Base-by-base conservation (phyloP, 306 rosid genomes). In the Vicia villosa region DNA sequence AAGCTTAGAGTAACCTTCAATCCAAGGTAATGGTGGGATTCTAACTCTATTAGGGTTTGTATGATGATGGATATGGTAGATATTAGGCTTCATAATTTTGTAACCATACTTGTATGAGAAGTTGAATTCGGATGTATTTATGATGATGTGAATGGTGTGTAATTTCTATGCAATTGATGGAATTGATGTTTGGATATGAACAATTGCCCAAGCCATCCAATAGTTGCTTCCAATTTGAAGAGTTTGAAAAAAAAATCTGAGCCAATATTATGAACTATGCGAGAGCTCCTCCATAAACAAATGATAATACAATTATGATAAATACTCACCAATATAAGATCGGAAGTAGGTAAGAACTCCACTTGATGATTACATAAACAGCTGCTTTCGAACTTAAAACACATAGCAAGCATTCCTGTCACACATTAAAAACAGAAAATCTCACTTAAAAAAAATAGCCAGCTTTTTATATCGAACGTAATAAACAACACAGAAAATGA, bases 121-220 rank as follows among this genome's bases (percentile, higher is more conserved):
- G n/a, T n/a, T n/a, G n/a, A n/a, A n/a, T n/a, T n/a, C 54, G 1
- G 61, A 68, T 19, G 47, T 84, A n/a, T n/a, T n/a, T n/a, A n/a
- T n/a, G n/a, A n/a, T n/a, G n/a, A n/a, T n/a, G n/a, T n/a, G n/a
- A n/a, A n/a, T n/a, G n/a, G n/a, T n/a, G n/a, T n/a, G n/a, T n/a
- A n/a, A n/a, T n/a, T n/a, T n/a, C n/a, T n/a, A n/a, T n/a, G n/a
- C n/a, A n/a, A n/a, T n/a, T n/a, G n/a, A n/a, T n/a, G n/a, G n/a
- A n/a, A n/a, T n/a, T n/a, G n/a, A n/a, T 15, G 80, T 75, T 65
- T 3, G 97, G 96, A n/a, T n/a, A n/a, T n/a, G n/a, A n/a, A n/a
- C n/a, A 79, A 87, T 82, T 32, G 96, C 97, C 97, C 91, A 93
- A 57, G 94, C 90, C 90, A 90, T 93, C 97, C 97, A 93, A 72